Evolutionary conservation across 805 yeast genomes (phyloP), one percentile per base, ranked within the genome.

Genomic region (Barnettozyma californica): DNA sequence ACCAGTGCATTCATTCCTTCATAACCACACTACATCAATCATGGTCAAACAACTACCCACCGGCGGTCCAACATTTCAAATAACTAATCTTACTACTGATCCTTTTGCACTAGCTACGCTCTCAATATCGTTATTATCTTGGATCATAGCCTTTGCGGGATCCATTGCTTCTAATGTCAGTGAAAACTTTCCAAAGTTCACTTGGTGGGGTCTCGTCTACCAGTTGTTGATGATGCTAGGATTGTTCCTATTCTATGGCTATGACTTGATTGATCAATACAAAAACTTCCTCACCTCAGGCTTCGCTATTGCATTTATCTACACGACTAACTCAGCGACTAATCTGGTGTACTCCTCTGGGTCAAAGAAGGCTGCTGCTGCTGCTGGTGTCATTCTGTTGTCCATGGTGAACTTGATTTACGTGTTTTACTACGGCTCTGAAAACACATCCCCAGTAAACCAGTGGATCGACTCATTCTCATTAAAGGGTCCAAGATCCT

Each of bases 131-230:
- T 54, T 75, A 3, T 73, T 89, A 23, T 80, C 96, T 14, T 92
- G 98, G 98, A 71, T 89, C 50, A 78, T 94, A 44, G 87, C 96
- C 9, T 75, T 94, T 47, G 95, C 85, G 2, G 97, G 97, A 2
- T 87, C 95, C 14, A 81, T 87, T 18, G 81, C 86, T 1, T 64
- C 80, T 7, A 73, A 72, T 16, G 18, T 53, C 5, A 47, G 62
- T 16, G 65, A 67, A 14, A 55, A 66, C 6, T 88, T 84, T 62
- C 97, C 97, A 1, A 78, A 80, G 54, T 86, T 92, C 67, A 80
- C 94, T 4, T 92, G 99, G 99, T 94, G 99, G 99, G 96, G 95
- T 1, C 66, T 94, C 6, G 91, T 86, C 2, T 94, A 80, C 62
- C 83, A 92, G 67, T 70, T 90, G 19, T 53, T 87, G 27, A 56